These are phyloP conservation scores for Ocimum tenuiflorum DNA, from an alignment of 257 asterid species.

Conservation along the genomic window DNA sequence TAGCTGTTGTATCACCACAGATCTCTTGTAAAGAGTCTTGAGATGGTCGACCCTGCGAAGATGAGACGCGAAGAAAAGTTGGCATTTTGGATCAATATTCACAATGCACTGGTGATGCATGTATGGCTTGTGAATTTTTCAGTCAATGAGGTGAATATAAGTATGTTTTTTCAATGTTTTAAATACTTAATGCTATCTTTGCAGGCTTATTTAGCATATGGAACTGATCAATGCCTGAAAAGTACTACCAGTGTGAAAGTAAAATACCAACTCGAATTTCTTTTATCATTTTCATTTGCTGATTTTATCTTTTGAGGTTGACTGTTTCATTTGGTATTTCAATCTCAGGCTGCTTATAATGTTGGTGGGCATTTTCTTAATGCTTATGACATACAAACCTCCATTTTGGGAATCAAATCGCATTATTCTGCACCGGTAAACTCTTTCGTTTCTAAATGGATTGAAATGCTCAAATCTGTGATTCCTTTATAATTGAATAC, in stretches of 20 bases:
- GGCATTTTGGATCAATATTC: slow-evolving; percentile 95
- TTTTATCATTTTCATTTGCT: too few relatives aligned
- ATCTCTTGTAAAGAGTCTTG: slow-evolving; percentile 71
- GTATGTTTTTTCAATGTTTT: slow-evolving; percentile 8
- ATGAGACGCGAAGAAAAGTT: slow-evolving; percentile 81
- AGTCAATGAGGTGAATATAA: background rate
- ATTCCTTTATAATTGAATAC: too few relatives aligned
- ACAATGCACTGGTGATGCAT: slow-evolving; percentile 96
- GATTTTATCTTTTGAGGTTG: too few relatives aligned
- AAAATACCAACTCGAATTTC: too few relatives aligned
- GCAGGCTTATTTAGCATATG: slow-evolving; percentile 93
- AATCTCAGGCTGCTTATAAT: slow-evolving; percentile 97
- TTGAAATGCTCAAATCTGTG: too few relatives aligned
- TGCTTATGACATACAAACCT: slow-evolving; percentile 80
- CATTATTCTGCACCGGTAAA: slow-evolving; percentile 87
- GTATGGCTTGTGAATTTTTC: slow-evolving; percentile 39
- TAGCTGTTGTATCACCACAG: slow-evolving; percentile 31
- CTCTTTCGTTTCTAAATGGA: too few relatives aligned
- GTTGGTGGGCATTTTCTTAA: slow-evolving; percentile 87
- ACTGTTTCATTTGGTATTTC: too few relatives aligned
- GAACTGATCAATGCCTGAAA: slow-evolving; percentile 63
- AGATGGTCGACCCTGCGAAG: slow-evolving; percentile 27
- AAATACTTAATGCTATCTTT: slow-evolving; percentile 19
- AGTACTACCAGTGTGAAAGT: slow-evolving; percentile 65
- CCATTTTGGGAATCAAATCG: slow-evolving; percentile 78